Percentiles rank a stretch among this genome's conserved stretches.
Evolutionary conservation across 2,329 filamentous ascomycete species (phyloP).

Genomic region (Penicillium sp.): DNA sequence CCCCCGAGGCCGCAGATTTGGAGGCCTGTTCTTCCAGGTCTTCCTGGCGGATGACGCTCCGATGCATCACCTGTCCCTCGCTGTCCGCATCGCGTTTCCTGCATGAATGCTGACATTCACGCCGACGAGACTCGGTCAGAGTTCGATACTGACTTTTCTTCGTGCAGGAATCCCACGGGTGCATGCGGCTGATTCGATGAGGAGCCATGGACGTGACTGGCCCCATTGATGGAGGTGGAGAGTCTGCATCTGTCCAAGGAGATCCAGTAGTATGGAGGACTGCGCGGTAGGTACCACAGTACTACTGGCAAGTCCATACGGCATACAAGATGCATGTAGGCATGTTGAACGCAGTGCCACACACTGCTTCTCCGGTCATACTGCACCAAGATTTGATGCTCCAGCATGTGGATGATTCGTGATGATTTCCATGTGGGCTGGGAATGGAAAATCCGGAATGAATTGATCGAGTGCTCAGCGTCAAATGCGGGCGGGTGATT

Average conservation of each 20-base stretch:
- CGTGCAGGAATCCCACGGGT: not conserved
- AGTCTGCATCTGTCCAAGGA: not conserved
- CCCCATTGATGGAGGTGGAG: not conserved
- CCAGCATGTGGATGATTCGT: not conserved
- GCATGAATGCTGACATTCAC: not conserved
- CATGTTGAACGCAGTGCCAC: too few species aligned
- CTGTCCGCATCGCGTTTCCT: not conserved
- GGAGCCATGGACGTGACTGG: not conserved
- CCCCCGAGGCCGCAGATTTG: not conserved
- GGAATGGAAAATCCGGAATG: not conserved
- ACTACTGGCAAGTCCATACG: too few species aligned
- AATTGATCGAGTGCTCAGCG: conserved; percentile 12
- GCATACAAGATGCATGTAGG: too few species aligned
- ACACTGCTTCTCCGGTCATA: too few species aligned
- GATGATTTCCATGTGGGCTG: not conserved
- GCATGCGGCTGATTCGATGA: conserved; percentile 2
- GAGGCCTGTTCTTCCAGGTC: not conserved
- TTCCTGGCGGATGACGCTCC: not conserved
- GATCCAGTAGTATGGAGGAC: not conserved
- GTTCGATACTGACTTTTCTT: not conserved
- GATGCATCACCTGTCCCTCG: not conserved
- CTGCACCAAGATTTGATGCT: not conserved
- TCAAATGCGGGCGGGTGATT: conserved; percentile 14
- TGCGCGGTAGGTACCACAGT: too few species aligned
- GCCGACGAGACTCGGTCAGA: not conserved